Base-by-base conservation (phyloP, 2,329 filamentous ascomycete species). In the Aureobasidium lini region DNA sequence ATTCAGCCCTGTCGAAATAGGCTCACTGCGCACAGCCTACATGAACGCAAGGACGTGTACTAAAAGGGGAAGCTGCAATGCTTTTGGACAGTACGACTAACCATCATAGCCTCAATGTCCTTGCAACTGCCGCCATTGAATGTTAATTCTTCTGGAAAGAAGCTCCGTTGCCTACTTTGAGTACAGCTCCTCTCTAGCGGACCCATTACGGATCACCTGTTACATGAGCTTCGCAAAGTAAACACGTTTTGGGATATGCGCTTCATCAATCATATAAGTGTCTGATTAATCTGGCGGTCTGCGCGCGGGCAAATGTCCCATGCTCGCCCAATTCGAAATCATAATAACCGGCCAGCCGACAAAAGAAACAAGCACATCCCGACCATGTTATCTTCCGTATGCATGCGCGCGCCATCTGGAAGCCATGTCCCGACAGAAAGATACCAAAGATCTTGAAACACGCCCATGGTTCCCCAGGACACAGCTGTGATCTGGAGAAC, bases 391-490 rank as follows among this genome's bases (percentile, higher is more conserved):
- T 56, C 7, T 13, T 36, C 39, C 40, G 4, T 11, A 37, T 48
- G 54, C 44, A 58, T n/a, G 34, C 11, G n/a, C 28, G 36, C 43
- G 43, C 36, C 34, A 48, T 57, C 28, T 34, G 34, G 28, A 42
- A 36, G 44, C 18, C 43, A 43, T 7, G 16, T 48, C 54, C 43
- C 31, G 44, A 32, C 9, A 49, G 16, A 42, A 34, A 8, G 32
- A 29, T 18, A n/a, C 18, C 53, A 34, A 57, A 16, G 42, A 47
- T 57, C 53, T 40, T 58, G 54, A 58, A 49, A 58, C 54, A 42
- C n/a, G 16, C n/a, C 23, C 43, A 15, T 13, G 23, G 43, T 23
- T 34, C 11, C 23, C 34, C 28, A 50, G 11, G n/a, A 13, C n/a
- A 9, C 42, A 28, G 23, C 23, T 50, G 44, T 29, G 31, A 36